Percentiles rank a stretch among this genome's conserved stretches.
phyloP scores from a whole-genome alignment of 306 rosid genomes.

The Castanea sativa region DNA sequence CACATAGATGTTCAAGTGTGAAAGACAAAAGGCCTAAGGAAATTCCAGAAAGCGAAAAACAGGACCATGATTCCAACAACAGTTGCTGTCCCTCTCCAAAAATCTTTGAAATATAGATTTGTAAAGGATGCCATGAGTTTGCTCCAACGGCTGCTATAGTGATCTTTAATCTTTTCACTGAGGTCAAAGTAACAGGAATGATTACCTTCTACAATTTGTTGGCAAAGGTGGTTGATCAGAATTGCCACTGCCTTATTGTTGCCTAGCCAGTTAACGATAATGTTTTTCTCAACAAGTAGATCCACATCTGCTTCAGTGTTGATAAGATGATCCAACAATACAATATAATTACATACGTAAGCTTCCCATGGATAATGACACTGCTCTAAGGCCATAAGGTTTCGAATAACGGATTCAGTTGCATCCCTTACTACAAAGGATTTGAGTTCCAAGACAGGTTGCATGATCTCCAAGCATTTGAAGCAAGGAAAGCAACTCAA shows the following conservation, averaged over 20 bases:
- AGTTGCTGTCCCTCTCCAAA: constrained; percentile 33
- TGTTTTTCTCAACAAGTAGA: constrained; percentile 14
- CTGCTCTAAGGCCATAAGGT: constrained; percentile 36
- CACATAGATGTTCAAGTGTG: no score
- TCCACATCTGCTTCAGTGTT: constrained; percentile 24
- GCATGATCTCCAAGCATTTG: not conserved
- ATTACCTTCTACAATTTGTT: not conserved
- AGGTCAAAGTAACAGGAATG: not conserved
- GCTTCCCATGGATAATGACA: constrained; percentile 11
- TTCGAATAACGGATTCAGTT: constrained; percentile 18
- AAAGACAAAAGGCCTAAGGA: no score
- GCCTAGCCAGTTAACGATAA: constrained; percentile 16
- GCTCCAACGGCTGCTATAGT: constrained; percentile 10
- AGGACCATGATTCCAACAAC: constrained; percentile 18
- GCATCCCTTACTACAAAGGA: not conserved
- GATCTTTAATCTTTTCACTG: not conserved
- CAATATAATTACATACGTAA: constrained; percentile 24
- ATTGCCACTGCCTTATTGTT: constrained; percentile 9
- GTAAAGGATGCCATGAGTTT: constrained; percentile 8
- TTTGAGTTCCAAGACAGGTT: constrained; percentile 4
- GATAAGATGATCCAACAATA: constrained; percentile 20
- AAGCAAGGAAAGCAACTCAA: not conserved
- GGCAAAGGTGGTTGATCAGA: constrained; percentile 12
- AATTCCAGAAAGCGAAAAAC: not conserved
- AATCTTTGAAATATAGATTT: constrained; percentile 25